A percentile compares a stretch with the other conserved stretches of the same genome.
These are phyloP conservation scores for Volvox reticuliferus DNA, from an alignment of 139 green algal species.

Conservation along the genomic window DNA sequence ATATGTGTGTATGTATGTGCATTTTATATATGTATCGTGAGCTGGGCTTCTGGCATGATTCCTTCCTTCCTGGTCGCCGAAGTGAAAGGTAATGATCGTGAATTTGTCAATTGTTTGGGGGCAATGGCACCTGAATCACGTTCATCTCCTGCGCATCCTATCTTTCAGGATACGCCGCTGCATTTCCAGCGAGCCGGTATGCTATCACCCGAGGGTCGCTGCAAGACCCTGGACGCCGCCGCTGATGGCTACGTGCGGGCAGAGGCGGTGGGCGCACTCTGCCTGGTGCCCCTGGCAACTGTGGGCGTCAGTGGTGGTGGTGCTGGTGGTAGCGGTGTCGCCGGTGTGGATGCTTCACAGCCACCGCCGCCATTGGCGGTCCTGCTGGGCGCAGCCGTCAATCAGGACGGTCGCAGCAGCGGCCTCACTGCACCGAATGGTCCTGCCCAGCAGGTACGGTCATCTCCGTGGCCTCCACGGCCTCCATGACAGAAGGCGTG, in stretches of 20 bases:
- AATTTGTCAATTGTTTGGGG: too few species aligned
- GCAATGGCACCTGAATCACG: too few species aligned
- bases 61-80: too few species aligned
- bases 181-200: constrained; percentile 66
- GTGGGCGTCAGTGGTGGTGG: not conserved
- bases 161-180: constrained; percentile 28
- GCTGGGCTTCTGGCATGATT: too few species aligned
- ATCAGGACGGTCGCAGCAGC: constrained; percentile 92
- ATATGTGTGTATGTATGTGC: too few species aligned
- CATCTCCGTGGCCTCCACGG: too few species aligned
- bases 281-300: constrained; percentile 24
- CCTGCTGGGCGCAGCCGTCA: constrained; percentile 81
- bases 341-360: not conserved
- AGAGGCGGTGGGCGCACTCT: constrained; percentile 70
- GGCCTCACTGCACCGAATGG: constrained; percentile 91
- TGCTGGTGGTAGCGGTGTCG: not conserved
- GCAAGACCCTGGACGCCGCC: constrained; percentile 86
- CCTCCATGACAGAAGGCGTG: too few species aligned
- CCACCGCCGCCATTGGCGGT: constrained; percentile 48
- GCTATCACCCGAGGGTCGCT: constrained; percentile 84
- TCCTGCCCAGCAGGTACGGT: constrained; percentile 80
- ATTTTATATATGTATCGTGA: too few species aligned
- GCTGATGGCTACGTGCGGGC: constrained; percentile 87
- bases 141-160: too few species aligned
- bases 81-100: too few species aligned